Evolutionary conservation across 2,329 filamentous ascomycete genomes (phyloP).

Genomic region (Ascochyta koolunga): DNA sequence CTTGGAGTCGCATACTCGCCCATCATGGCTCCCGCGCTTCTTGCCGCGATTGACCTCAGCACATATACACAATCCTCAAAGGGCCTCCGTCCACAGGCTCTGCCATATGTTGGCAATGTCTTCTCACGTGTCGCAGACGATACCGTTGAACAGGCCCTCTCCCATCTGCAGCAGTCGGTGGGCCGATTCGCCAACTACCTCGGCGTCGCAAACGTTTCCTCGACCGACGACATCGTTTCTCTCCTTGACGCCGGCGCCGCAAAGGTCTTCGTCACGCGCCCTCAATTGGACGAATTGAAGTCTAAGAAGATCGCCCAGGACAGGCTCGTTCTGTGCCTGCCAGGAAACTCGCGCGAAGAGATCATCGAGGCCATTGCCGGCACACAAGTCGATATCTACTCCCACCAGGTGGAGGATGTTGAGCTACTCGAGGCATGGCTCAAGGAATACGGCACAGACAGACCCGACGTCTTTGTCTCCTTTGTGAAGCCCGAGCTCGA

Average conservation of each 20-base stretch:
- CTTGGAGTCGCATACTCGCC: slow-evolving; percentile 5
- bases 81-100: slow-evolving; percentile 57
- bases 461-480: slow-evolving; percentile 59
- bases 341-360: slow-evolving; percentile 51
- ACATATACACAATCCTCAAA: slow-evolving; percentile 52
- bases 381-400: slow-evolving; percentile 54
- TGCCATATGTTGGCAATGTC: slow-evolving; percentile 65
- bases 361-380: slow-evolving; percentile 49
- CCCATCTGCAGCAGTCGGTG: slow-evolving; percentile 64
- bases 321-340: slow-evolving; percentile 63
- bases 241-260: slow-evolving; percentile 85
- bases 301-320: slow-evolving; percentile 59
- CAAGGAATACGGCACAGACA: slow-evolving; percentile 56
- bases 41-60: slow-evolving; percentile 57
- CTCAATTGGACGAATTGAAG: slow-evolving; percentile 66
- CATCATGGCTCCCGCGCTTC: slow-evolving; percentile 53
- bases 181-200: slow-evolving; percentile 69
- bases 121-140: slow-evolving; percentile 60
- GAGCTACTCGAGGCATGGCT: slow-evolving; percentile 54
- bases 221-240: slow-evolving; percentile 74
- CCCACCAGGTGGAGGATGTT: slow-evolving; percentile 51
- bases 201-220: slow-evolving; percentile 73
- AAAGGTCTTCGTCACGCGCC: slow-evolving; percentile 79
- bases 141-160: slow-evolving; percentile 54
- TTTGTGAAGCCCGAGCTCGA: slow-evolving; percentile 51